phyloP scores from a whole-genome alignment of 225 moss, liverwort and hornwort genomes.

The Lunularia cruciata region DNA sequence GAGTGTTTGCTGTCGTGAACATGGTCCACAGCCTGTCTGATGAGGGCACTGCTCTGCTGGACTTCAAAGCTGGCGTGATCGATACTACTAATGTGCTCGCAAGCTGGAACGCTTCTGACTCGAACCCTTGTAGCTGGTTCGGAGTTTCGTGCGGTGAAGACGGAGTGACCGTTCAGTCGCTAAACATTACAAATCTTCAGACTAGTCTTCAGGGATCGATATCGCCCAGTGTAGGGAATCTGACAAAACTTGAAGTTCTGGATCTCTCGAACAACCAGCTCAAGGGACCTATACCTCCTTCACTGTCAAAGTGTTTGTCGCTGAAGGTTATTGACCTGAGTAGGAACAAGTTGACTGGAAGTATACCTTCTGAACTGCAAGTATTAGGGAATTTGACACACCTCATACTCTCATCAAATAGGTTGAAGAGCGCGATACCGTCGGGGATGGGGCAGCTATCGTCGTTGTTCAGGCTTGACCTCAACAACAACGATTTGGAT shows the following conservation, averaged over 20 bases:
- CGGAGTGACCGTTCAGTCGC: conserved; percentile 14
- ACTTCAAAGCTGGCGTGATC: conserved; percentile 42
- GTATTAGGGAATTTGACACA: neutral
- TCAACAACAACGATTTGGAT: conserved; percentile 19
- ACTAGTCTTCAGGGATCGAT: conserved; percentile 53
- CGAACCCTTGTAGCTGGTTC: conserved; percentile 57
- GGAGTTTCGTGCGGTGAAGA: conserved; percentile 48
- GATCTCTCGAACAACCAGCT: conserved; percentile 50
- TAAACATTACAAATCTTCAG: conserved; percentile 28
- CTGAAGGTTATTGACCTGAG: conserved; percentile 40
- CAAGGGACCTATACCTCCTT: conserved; percentile 52
- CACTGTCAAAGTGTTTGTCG: conserved; percentile 45
- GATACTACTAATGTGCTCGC: conserved; percentile 38
- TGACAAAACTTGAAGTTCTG: conserved; percentile 44
- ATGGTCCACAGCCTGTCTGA: conserved; percentile 32
- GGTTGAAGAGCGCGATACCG: conserved; percentile 26
- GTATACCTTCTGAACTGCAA: conserved; percentile 29
- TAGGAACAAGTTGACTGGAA: conserved; percentile 42
- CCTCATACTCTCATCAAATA: conserved; percentile 21
- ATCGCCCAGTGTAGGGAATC: conserved; percentile 55
- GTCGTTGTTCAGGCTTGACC: neutral
- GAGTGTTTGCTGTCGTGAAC: neutral
- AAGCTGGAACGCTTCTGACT: conserved; percentile 45
- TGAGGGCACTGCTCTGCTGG: conserved; percentile 57
- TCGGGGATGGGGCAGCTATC: conserved; percentile 14